Conservation (phyloP, 139 green algal genomes). For the Auxenochlorella pyrenoidosa region DNA sequence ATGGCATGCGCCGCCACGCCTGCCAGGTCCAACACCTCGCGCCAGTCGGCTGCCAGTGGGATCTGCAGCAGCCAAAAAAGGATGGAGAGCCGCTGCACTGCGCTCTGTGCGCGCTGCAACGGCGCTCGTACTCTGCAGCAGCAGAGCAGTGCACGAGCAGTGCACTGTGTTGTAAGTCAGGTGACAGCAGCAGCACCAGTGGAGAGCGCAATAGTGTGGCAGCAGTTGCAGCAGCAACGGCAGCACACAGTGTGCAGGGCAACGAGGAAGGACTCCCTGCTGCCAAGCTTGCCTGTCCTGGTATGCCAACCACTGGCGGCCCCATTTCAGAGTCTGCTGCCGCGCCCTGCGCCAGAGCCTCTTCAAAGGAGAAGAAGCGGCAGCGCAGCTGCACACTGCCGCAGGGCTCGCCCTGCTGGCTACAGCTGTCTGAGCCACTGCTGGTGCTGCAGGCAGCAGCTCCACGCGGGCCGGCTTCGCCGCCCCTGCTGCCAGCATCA, state of each 20-base stretch:
- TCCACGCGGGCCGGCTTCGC: background rate
- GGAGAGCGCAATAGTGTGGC: no score
- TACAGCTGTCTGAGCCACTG: background rate
- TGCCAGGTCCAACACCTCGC: slow-evolving; percentile 54
- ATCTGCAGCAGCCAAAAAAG: background rate
- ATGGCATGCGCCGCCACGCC: slow-evolving; percentile 47
- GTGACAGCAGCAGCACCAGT: no score
- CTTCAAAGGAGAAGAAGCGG: slow-evolving; percentile 6
- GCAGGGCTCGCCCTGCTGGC: background rate
- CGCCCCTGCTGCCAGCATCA: background rate
- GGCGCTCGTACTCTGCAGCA: no score
- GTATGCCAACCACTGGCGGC: slow-evolving; percentile 20
- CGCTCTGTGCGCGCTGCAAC: no score
- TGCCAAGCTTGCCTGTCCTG: background rate
- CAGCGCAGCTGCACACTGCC: slow-evolving; percentile 16
- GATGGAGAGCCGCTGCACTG: no score
- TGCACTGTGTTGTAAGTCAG: no score
- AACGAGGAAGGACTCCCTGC: no score
- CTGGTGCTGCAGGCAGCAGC: background rate
- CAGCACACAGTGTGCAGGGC: no score
- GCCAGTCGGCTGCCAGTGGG: slow-evolving; percentile 42
- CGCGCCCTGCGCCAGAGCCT: background rate
- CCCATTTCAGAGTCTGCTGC: slow-evolving; percentile 13
- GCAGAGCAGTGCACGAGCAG: no score
- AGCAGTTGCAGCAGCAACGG: no score